A percentile compares a stretch with the other conserved stretches of the same genome.
These are phyloP conservation scores for Dendrothele bispora DNA, from an alignment of 768 basidiomycete genomes.

Conservation along the genomic window DNA sequence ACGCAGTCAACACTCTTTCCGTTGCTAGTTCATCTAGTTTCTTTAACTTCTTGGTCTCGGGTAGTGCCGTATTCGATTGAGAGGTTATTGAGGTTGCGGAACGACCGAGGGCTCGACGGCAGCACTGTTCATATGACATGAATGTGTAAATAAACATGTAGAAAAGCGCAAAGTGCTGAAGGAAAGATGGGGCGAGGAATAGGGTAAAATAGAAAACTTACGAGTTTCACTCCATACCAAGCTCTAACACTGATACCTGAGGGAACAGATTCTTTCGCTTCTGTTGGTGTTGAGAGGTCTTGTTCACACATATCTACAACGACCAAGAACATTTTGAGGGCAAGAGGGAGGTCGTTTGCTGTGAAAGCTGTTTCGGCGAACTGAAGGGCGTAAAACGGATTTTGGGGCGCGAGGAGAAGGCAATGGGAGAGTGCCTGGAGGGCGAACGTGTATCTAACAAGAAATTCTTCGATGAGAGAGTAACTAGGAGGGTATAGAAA, in stretches of 20 bases:
- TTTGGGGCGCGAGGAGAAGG: slow-evolving; percentile 81
- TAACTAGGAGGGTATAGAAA: background rate
- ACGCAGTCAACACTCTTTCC: slow-evolving; percentile 64
- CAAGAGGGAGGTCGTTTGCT: slow-evolving; percentile 67
- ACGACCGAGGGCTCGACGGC: slow-evolving; percentile 51
- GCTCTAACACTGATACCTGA: slow-evolving; percentile 66
- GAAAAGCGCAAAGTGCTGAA: slow-evolving; percentile 7
- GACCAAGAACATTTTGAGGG: slow-evolving; percentile 77
- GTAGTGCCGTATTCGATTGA: slow-evolving; percentile 56
- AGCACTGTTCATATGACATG: slow-evolving; percentile 42
- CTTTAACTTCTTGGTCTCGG: slow-evolving; percentile 55
- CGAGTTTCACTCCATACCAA: slow-evolving; percentile 84
- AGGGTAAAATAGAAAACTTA: slow-evolving; percentile 34
- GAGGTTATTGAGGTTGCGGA: slow-evolving; percentile 41
- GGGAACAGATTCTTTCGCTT: slow-evolving; percentile 58
- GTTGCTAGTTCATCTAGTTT: slow-evolving; percentile 72
- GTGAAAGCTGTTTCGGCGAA: slow-evolving; percentile 90
- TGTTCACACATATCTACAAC: slow-evolving; percentile 77
- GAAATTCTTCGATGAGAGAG: background rate
- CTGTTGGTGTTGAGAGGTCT: slow-evolving; percentile 44
- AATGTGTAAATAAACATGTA: background rate
- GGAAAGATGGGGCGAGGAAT: background rate
- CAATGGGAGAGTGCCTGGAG: slow-evolving; percentile 80
- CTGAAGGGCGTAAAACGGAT: slow-evolving; percentile 81
- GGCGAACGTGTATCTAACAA: slow-evolving; percentile 64